A percentile compares a stretch with the other conserved stretches of the same genome.
Evolutionary conservation across 1,139 yeast species (phyloP).

Genomic region (Magnusiomyces paraingens): DNA sequence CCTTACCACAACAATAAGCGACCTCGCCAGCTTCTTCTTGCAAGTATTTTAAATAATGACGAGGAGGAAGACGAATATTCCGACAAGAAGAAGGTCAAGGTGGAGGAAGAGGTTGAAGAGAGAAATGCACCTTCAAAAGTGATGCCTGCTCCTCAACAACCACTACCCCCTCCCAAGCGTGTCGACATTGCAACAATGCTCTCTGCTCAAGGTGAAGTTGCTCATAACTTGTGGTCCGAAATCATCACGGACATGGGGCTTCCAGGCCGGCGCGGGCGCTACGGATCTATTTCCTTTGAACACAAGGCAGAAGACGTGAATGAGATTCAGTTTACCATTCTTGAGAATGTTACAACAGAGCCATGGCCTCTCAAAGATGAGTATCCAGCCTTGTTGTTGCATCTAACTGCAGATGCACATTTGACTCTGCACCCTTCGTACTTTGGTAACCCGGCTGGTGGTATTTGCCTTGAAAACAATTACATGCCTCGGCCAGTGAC

Average conservation of each 20-base stretch:
- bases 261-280: not conserved
- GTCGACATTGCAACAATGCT: not conserved
- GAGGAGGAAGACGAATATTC: not conserved
- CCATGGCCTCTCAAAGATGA: slow-evolving; percentile 3
- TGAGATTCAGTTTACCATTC: slow-evolving; percentile 1
- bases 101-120: not conserved
- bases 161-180: not conserved
- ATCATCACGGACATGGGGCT: not conserved
- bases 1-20: not conserved
- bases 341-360: not conserved
- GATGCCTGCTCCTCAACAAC: not conserved
- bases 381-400: not conserved
- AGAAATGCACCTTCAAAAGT: not conserved
- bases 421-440: slow-evolving; percentile 1
- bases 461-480: slow-evolving; percentile 4
- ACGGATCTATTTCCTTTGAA: slow-evolving; percentile 3
- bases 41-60: slow-evolving; percentile 2
- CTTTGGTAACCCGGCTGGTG: not conserved
- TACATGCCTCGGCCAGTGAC: not conserved
- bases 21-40: not conserved
- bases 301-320: not conserved
- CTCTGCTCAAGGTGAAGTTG: not conserved
- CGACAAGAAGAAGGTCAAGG: not conserved
- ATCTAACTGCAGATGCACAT: not conserved
- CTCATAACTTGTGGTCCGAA: not conserved